Base-by-base conservation (phyloP, 2,329 filamentous ascomycete species). In the Apiospora aurea region DNA sequence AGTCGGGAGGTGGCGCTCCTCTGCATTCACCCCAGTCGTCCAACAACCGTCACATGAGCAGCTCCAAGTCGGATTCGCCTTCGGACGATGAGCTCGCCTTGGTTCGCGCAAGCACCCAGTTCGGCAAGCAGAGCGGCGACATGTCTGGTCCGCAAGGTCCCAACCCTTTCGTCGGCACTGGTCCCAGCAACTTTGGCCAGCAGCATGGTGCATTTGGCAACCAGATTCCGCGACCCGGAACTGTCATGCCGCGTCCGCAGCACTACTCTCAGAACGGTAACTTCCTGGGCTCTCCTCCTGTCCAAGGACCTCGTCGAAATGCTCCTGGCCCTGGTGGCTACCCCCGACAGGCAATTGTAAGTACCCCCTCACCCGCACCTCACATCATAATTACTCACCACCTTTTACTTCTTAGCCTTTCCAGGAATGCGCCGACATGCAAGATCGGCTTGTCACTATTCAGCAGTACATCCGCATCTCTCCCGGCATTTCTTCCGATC, bases 71-170 rank as follows among this genome's bases (percentile, higher is more conserved):
- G 21, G 49, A 72, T 43, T 69, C 73, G 1, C 72, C 75, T 0
- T 64, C 74, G 18, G 76, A 78, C 29, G 76, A 78, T 24, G 74
- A 75, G 70, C 51, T 72, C 57, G 76, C 76, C 8, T 73, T 78
- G 14, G 74, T 77, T n/a, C 73, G 73, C 51, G 76, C 76, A 26
- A 72, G 72, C 64, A 41, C 57, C 6, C 24, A 67, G 46, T 73
- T 73, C 24, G 47, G 67, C 49, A 68, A 68, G n/a, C 68, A 43
- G 18, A 24, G 68, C n/a, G 38, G 38, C 18, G 44, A 69, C 34
- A 64, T 14, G 57, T 64, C 18, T 16, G 41, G 18, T 29, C 5
- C 10, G 6, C 57, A 64, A n/a, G 67, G 67, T 6, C 67, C 67
- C 26, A 69, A 69, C 44, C 67, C 67, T 34, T 69, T 69, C 26